Conservation (phyloP, 179 eudicot species). For the Beta corolliflora region DNA sequence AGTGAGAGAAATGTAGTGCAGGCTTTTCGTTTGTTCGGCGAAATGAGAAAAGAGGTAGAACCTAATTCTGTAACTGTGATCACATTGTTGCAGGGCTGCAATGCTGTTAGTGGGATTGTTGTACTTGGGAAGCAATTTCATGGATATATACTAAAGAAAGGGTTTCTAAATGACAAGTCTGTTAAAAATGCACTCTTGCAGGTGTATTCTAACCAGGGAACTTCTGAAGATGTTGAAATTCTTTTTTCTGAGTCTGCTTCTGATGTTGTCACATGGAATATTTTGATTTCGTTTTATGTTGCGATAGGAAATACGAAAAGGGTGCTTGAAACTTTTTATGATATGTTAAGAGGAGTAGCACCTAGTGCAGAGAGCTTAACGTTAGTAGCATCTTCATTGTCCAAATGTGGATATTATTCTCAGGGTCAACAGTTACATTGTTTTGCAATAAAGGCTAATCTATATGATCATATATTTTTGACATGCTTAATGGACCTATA, state of each 20-base stretch:
- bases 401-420: conserved; percentile 31
- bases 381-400: conserved; percentile 42
- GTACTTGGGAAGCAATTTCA: conserved; percentile 49
- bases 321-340: conserved; percentile 27
- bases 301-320: conserved; percentile 21
- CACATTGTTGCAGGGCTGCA: conserved; percentile 52
- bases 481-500: conserved; percentile 52
- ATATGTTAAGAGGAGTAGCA: conserved; percentile 39
- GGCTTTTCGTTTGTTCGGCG: conserved; percentile 45
- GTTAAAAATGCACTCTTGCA: conserved; percentile 52
- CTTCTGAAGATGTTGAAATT: conserved; percentile 35
- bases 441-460: conserved; percentile 47
- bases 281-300: conserved; percentile 42
- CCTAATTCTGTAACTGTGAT: conserved; percentile 56
- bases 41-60: conserved; percentile 45
- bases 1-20: conserved; percentile 29
- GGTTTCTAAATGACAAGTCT: conserved; percentile 35
- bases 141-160: conserved; percentile 44
- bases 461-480: conserved; percentile 41
- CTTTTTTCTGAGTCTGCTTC: conserved; percentile 37
- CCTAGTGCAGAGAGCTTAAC: conserved; percentile 53
- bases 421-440: conserved; percentile 51
- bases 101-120: conserved; percentile 21
- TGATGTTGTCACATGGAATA: conserved; percentile 64
- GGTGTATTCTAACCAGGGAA: conserved; percentile 39